Conservation (phyloP, 139 green algal genomes). For the Yamagishiella unicocca region DNA sequence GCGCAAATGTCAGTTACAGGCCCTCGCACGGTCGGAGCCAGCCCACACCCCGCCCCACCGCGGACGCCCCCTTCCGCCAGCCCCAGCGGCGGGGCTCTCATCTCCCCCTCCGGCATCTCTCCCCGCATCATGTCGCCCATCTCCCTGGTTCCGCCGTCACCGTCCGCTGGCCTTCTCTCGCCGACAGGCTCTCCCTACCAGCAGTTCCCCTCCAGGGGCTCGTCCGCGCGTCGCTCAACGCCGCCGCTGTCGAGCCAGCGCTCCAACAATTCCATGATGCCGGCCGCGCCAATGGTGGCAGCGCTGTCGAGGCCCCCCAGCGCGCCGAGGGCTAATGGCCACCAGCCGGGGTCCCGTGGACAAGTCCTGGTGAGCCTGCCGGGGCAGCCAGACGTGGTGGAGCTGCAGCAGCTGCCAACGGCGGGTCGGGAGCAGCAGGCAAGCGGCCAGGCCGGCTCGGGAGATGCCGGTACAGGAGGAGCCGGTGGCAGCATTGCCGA, state of each 20-base stretch:
- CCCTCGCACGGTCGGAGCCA: too few species aligned
- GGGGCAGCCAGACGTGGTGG: conserved; percentile 4
- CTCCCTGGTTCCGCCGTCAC: not conserved
- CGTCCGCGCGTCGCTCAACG: not conserved
- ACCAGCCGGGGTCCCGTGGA: not conserved
- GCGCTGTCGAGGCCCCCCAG: conserved; percentile 17
- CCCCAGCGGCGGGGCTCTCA: not conserved
- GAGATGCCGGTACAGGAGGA: too few species aligned
- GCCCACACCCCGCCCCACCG: not conserved
- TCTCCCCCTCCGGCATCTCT: not conserved
- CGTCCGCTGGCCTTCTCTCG: not conserved
- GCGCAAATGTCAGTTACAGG: too few species aligned
- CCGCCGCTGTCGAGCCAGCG: not conserved
- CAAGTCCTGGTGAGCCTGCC: not conserved
- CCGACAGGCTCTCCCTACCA: not conserved
- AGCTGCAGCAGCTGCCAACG: not conserved
- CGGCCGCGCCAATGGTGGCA: conserved; percentile 6
- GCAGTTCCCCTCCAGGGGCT: not conserved
- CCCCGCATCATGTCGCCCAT: not conserved
- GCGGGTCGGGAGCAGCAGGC: too few species aligned
- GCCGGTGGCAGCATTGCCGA: not conserved
- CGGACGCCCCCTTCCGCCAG: not conserved
- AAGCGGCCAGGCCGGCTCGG: too few species aligned
- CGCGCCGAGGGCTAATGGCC: not conserved
- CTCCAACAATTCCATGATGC: not conserved